Evolutionary conservation across 441 rosid genomes (phyloP), one percentile per base, ranked within the genome.

Genomic region (Hura crepitans): DNA sequence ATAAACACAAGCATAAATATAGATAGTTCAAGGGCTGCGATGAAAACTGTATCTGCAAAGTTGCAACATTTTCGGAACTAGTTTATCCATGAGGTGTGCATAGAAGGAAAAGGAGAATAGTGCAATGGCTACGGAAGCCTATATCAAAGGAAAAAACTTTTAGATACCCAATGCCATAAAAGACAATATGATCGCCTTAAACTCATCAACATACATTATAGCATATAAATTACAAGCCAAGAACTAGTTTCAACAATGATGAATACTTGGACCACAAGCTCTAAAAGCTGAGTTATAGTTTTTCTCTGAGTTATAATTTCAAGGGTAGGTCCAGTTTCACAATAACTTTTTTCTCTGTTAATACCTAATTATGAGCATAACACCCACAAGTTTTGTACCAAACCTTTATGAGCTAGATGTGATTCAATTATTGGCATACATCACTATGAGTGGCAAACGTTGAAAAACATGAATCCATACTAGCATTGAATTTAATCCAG

Each of bases 261-360:
- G 78, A 73, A 61, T 68, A 28, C 22, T 57, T 81, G 88, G 84
- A 60, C 85, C 84, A 79, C 71, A 18, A 20, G 35, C 50, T 45
- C 33, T 69, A 47, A 28, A 69, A 79, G 64, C 67, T 50, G 51
- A 51, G 63, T 66, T 64, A 69, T 78, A 68, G 25, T 47, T 43
- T 74, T 69, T 78, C 57, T 54, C 66, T 49, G 68, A 68, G 77
- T 70, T 61, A 70, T 72, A 73, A 67, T 79, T 77, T 70, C 77
- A 75, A 76, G 75, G 80, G 80, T 77, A 61, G 87, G 85, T 72
- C 72, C 73, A 66, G 70, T 70, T 82, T 81, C 79, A 61, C 79
- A 56, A 78, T 77, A 81, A 78, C 81, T 74, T 72, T 72, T 17
- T 63, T 56, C 77, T 70, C 50, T 57, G 54, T 65, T 73, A 42